Conservation (phyloP, 345 rosid genomes). For the Camelina sativa region DNA sequence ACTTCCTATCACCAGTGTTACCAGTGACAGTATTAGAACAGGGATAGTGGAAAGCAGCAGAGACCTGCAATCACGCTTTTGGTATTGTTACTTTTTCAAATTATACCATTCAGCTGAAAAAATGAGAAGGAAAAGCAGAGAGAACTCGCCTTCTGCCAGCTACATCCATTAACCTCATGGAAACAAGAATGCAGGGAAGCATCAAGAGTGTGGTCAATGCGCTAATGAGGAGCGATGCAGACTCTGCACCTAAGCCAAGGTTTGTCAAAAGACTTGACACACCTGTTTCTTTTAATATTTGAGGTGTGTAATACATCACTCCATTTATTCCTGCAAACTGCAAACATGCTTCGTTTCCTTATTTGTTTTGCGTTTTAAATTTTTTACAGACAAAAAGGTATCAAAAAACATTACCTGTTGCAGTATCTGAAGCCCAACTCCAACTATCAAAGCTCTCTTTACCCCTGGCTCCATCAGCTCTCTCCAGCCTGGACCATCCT, state of each 20-base stretch:
- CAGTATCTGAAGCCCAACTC: conserved; percentile 77
- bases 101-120: background rate
- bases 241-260: conserved; percentile 65
- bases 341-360: conserved; percentile 28
- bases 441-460: conserved; percentile 76
- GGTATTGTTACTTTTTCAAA: conserved; percentile 5
- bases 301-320: conserved; percentile 89
- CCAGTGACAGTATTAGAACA: conserved; percentile 62
- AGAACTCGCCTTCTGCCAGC: conserved; percentile 76
- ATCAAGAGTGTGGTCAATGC: conserved; percentile 70
- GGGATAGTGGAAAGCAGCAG: conserved; percentile 79
- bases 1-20: conserved; percentile 57
- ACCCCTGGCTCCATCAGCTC: conserved; percentile 80
- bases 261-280: conserved; percentile 69
- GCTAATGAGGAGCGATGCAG: conserved; percentile 87
- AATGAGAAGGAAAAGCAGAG: conserved; percentile 14
- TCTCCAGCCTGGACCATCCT: conserved; percentile 62
- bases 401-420: conserved; percentile 62
- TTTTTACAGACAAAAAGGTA: background rate
- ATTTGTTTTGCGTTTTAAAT: background rate
- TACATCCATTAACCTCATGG: conserved; percentile 86
- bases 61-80: conserved; percentile 53
- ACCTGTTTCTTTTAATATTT: conserved; percentile 84
- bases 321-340: conserved; percentile 92
- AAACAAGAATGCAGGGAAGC: conserved; percentile 85